Evolutionary conservation across 2,329 filamentous ascomycete genomes (phyloP).

Genomic region (Aureobasidium sp.): DNA sequence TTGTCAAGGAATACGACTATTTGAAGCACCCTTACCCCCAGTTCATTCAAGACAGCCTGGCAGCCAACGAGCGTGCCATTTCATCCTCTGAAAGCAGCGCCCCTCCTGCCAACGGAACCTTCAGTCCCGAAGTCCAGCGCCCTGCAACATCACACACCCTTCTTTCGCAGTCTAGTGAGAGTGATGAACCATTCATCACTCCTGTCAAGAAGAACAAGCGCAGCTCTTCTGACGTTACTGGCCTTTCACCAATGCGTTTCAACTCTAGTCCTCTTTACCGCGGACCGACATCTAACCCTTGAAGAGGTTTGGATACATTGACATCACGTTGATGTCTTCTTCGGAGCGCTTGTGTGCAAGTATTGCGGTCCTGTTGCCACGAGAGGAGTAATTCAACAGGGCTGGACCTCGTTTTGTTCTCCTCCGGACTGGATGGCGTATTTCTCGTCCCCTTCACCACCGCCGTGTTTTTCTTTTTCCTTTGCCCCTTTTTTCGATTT

Average conservation of each 20-base stretch:
- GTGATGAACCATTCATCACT: slow-evolving; percentile 10
- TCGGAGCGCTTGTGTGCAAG: neutral
- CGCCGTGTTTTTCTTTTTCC: neutral
- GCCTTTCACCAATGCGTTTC: slow-evolving; percentile 11
- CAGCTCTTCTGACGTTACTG: slow-evolving; percentile 10
- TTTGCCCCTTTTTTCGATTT: neutral
- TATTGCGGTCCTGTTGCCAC: neutral
- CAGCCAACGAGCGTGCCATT: slow-evolving; percentile 41
- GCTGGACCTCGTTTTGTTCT: neutral
- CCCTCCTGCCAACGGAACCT: slow-evolving; percentile 30
- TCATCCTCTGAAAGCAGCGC: slow-evolving; percentile 60
- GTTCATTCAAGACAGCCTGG: slow-evolving; percentile 8
- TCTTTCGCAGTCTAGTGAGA: slow-evolving; percentile 12
- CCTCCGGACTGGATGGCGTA: neutral
- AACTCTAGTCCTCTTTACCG: neutral
- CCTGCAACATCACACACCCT: slow-evolving; percentile 14
- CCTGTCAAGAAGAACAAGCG: slow-evolving; percentile 8
- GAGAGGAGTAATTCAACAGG: neutral
- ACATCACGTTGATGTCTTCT: neutral
- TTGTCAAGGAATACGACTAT: slow-evolving; percentile 55
- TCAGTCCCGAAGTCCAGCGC: slow-evolving; percentile 13
- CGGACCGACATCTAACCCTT: slow-evolving; percentile 1
- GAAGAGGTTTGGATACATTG: neutral
- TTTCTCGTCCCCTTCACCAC: neutral
- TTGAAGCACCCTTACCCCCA: slow-evolving; percentile 25